phyloP scores from a whole-genome alignment of 1,139 yeast genomes.

The Saccharomycopsis hybrid region DNA sequence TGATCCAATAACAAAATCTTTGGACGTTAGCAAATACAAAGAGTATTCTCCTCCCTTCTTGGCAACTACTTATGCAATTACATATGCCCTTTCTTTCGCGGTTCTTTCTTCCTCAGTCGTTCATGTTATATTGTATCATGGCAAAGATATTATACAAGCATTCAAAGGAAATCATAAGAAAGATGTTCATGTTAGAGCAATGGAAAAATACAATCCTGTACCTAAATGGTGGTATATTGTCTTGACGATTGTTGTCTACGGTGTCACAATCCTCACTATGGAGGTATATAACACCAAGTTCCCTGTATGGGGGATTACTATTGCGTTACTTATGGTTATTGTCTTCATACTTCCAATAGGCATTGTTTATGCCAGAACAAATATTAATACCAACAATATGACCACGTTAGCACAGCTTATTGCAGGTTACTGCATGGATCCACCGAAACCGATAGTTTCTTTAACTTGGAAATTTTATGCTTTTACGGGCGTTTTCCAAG shows the following conservation, averaged over 20 bases:
- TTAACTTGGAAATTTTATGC: constrained; percentile 57
- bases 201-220: constrained; percentile 50
- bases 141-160: constrained; percentile 43
- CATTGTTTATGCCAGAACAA: constrained; percentile 48
- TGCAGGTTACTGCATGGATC: constrained; percentile 55
- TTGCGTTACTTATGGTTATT: constrained; percentile 45
- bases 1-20: too few species aligned
- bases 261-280: constrained; percentile 37
- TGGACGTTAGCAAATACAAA: constrained; percentile 42
- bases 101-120: constrained; percentile 48
- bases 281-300: constrained; percentile 38
- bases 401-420: constrained; percentile 56
- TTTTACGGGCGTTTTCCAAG: constrained; percentile 51
- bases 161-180: constrained; percentile 31
- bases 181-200: constrained; percentile 58
- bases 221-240: constrained; percentile 80
- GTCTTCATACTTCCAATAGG: constrained; percentile 50
- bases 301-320: constrained; percentile 50
- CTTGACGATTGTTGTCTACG: too few species aligned
- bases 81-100: constrained; percentile 60
- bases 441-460: constrained; percentile 56
- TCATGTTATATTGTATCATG: constrained; percentile 51
- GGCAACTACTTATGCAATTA: constrained; percentile 56
- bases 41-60: constrained; percentile 55
- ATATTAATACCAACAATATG: constrained; percentile 42